Percentiles rank a stretch among this genome's conserved stretches.
Conservation (phyloP, 768 basidiomycete species). For the Calocybe gangraenosa region DNA sequence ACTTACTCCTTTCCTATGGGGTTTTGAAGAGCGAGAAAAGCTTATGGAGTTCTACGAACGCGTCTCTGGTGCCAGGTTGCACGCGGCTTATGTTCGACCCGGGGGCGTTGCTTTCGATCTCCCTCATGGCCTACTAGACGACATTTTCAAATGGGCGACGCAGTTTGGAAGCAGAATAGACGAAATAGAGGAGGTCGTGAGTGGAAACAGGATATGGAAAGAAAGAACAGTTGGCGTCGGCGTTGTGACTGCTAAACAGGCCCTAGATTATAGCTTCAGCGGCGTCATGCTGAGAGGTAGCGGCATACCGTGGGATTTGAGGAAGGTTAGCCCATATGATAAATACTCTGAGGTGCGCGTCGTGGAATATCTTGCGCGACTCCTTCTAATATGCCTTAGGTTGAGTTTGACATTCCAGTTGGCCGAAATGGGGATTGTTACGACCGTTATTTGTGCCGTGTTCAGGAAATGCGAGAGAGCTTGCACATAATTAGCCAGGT, state of each 20-base stretch:
- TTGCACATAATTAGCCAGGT: constrained; percentile 83
- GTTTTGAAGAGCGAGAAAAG: constrained; percentile 99
- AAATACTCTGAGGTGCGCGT: constrained; percentile 80
- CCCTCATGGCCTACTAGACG: constrained; percentile 96
- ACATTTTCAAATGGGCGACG: constrained; percentile 97
- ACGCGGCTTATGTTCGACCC: constrained; percentile 96
- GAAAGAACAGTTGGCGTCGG: constrained; percentile 89
- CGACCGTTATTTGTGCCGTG: constrained; percentile 94
- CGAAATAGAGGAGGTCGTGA: constrained; percentile 97
- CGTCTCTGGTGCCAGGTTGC: constrained; percentile 95
- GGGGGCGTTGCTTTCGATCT: constrained; percentile 98
- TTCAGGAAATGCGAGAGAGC: constrained; percentile 97
- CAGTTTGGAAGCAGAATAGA: constrained; percentile 89
- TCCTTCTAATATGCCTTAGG: constrained; percentile 35
- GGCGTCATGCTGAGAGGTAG: constrained; percentile 97
- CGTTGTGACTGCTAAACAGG: constrained; percentile 86
- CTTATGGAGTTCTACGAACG: constrained; percentile 99
- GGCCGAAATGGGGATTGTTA: constrained; percentile 98
- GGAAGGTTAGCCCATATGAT: constrained; percentile 91
- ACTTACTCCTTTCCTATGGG: constrained; percentile 98
- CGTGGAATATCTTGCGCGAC: not conserved
- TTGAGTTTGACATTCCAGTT: constrained; percentile 97
- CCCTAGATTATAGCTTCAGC: constrained; percentile 88
- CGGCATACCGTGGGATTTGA: constrained; percentile 91
- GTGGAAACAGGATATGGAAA: constrained; percentile 98